A percentile compares a stretch with the other conserved stretches of the same genome.
These are phyloP conservation scores for Ustilago hordei DNA, from an alignment of 1,284 basidiomycete genomes.

Conservation along the genomic window DNA sequence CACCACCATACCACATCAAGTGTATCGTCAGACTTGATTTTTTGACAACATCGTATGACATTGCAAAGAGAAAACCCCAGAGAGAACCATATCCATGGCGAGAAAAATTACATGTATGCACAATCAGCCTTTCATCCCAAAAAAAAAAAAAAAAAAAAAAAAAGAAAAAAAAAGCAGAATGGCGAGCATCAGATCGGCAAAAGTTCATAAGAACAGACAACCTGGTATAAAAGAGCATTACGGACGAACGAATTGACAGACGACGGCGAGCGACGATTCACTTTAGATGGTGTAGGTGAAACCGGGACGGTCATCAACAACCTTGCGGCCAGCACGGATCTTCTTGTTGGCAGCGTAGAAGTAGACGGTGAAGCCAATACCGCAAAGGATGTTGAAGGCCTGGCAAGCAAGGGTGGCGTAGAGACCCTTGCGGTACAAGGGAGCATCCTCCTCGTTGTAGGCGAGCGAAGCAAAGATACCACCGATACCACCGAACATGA, in stretches of 20 bases:
- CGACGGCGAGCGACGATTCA: not conserved
- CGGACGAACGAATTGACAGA: not conserved
- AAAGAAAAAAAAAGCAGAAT: not conserved
- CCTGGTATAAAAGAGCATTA: conserved; percentile 12
- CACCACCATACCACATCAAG: not conserved
- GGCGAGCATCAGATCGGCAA: not conserved
- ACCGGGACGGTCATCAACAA: conserved; percentile 52
- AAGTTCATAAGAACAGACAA: conserved; percentile 5
- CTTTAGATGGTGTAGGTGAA: conserved; percentile 59
- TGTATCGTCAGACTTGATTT: not conserved
- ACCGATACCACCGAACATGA: conserved; percentile 71
- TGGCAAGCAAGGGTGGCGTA: conserved; percentile 55
- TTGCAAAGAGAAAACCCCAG: conserved; percentile 18
- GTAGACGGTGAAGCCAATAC: conserved; percentile 47
- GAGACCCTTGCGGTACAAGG: conserved; percentile 59
- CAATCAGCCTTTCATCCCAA: not conserved
- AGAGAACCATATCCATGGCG: conserved; percentile 1
- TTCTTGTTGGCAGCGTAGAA: conserved; percentile 57
- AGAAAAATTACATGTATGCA: not conserved
- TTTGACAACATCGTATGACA: conserved; percentile 12
- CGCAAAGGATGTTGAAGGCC: conserved; percentile 53
- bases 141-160: not conserved
- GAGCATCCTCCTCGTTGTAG: conserved; percentile 65
- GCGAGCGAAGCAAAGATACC: conserved; percentile 71
- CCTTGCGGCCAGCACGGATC: conserved; percentile 50